These are phyloP conservation scores for Xanthoconium separans DNA, from an alignment of 1,284 basidiomycete species.

Conservation along the genomic window DNA sequence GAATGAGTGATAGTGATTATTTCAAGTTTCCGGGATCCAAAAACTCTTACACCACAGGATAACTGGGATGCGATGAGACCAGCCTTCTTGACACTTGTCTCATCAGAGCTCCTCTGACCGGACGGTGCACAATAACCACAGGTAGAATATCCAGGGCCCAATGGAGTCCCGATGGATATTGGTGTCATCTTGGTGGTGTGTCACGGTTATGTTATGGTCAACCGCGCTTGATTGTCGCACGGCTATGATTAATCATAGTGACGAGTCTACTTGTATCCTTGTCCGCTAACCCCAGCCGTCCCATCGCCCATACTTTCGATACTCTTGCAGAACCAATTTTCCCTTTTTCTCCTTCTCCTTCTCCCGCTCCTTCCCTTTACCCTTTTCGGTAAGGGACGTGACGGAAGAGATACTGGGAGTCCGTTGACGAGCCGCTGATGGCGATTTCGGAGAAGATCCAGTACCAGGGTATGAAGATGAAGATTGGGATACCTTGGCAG, in stretches of 20 bases:
- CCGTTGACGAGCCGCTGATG: conserved; percentile 41
- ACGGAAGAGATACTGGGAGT: conserved; percentile 56
- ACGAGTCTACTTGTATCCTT: not conserved
- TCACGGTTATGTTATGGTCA: too few relatives aligned
- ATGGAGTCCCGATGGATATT: conserved; percentile 32
- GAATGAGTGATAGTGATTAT: conserved; percentile 4
- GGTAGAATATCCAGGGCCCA: conserved; percentile 28
- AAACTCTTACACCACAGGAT: conserved; percentile 50
- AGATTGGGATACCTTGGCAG: conserved; percentile 39
- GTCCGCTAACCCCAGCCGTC: conserved; percentile 74
- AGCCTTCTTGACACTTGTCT: conserved; percentile 37
- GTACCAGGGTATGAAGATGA: conserved; percentile 21
- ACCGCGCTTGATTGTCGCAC: not conserved
- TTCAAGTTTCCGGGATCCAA: not conserved
- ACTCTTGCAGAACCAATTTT: conserved; percentile 71
- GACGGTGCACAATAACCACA: conserved; percentile 45
- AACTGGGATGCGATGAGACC: conserved; percentile 37
- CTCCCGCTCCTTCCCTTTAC: conserved; percentile 55
- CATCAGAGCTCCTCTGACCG: conserved; percentile 34
- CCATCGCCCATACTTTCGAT: conserved; percentile 77
- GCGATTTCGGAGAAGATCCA: conserved; percentile 43
- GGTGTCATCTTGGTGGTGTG: conserved; percentile 17
- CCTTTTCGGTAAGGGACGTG: conserved; percentile 51
- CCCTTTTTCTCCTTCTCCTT: conserved; percentile 60
- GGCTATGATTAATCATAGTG: not conserved